Evolutionary conservation across 805 yeast species (phyloP).

Genomic region (Yarrowia yakushimensis): DNA sequence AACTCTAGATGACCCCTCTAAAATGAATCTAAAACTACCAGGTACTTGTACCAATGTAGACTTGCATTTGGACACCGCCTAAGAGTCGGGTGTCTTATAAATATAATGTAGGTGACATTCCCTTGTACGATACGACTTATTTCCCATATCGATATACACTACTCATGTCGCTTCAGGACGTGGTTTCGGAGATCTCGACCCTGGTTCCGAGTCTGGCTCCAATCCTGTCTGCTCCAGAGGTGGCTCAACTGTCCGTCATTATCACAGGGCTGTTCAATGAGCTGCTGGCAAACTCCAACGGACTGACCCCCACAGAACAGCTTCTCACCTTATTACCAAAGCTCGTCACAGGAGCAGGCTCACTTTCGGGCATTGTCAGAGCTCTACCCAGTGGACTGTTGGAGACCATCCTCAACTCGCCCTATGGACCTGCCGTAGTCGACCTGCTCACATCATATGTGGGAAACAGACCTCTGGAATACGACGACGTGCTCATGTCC

Average conservation of each 20-base stretch:
- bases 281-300: not conserved
- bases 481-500: conserved; percentile 5
- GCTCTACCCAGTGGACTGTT: not conserved
- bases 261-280: not conserved
- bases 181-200: not conserved
- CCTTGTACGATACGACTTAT: not conserved
- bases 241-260: not conserved
- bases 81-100: conserved; percentile 7
- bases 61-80: not conserved
- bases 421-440: not conserved
- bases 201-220: not conserved
- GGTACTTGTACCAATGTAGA: not conserved
- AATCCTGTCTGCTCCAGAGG: not conserved
- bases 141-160: not conserved
- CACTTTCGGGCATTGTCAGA: not conserved
- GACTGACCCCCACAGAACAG: not conserved
- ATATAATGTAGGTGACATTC: not conserved
- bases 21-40: not conserved
- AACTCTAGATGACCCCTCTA: conserved; percentile 14
- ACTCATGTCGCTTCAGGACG: not conserved
- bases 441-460: not conserved
- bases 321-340: not conserved
- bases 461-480: not conserved
- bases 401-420: not conserved
- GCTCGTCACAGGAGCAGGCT: not conserved